Conservation (phyloP, 2,329 filamentous ascomycete species). For the Penicillium sp. region DNA sequence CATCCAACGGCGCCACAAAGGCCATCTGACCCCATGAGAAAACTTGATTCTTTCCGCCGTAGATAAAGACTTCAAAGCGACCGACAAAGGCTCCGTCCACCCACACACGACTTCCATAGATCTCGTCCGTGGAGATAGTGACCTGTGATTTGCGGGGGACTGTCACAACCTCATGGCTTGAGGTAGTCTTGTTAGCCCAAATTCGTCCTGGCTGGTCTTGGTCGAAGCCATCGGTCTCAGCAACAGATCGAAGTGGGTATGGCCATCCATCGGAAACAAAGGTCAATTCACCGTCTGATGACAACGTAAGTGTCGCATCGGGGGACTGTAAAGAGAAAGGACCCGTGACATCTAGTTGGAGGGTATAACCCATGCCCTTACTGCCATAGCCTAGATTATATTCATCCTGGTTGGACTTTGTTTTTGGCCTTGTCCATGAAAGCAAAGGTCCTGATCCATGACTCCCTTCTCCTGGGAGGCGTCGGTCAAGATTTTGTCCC, state of each 20-base stretch:
- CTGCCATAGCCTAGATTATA: conserved; percentile 44
- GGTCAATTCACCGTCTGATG: conserved; percentile 36
- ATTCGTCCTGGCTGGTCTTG: conserved; percentile 52
- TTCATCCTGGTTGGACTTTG: conserved; percentile 30
- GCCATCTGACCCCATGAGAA: conserved; percentile 60
- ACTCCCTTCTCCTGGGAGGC: background rate
- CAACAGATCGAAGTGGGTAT: conserved; percentile 53
- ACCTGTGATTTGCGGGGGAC: conserved; percentile 39
- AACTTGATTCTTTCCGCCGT: conserved; percentile 52
- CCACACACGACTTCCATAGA: conserved; percentile 53
- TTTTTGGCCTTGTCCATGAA: conserved; percentile 37
- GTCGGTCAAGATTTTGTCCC: conserved; percentile 51
- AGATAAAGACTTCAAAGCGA: conserved; percentile 57
- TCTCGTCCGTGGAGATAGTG: conserved; percentile 47
- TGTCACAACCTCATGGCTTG: conserved; percentile 45
- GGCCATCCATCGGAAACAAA: conserved; percentile 48
- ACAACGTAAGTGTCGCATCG: conserved; percentile 46
- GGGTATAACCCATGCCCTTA: conserved; percentile 59
- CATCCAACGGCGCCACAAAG: conserved; percentile 52
- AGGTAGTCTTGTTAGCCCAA: conserved; percentile 52
- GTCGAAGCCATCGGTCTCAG: conserved; percentile 48
- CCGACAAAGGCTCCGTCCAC: conserved; percentile 49
- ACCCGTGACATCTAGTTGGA: conserved; percentile 50
- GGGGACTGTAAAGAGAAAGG: conserved; percentile 48
- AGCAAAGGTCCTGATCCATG: conserved; percentile 27